Conservation (phyloP, 2,329 filamentous ascomycete species). For the Ophiostoma ips region DNA sequence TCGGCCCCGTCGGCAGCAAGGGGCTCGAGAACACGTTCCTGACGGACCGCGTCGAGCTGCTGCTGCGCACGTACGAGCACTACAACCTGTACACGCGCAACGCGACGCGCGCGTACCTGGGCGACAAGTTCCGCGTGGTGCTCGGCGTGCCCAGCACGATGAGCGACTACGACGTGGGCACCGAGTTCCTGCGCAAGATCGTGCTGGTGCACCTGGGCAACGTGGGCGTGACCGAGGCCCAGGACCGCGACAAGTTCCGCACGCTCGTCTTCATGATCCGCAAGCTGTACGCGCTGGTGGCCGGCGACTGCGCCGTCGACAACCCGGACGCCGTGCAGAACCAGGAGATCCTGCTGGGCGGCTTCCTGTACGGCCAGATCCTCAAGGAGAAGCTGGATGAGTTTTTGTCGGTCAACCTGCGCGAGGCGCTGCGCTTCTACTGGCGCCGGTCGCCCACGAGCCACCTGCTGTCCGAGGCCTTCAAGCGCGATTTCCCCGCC, state of each 20-base stretch:
- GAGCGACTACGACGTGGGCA: slow-evolving; percentile 77
- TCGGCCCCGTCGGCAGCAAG: slow-evolving; percentile 63
- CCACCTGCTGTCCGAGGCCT: slow-evolving; percentile 64
- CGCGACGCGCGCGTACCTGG: slow-evolving; percentile 74
- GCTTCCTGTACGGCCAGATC: slow-evolving; percentile 89
- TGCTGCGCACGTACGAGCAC: slow-evolving; percentile 84
- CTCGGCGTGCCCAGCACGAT: slow-evolving; percentile 72
- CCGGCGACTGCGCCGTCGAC: slow-evolving; percentile 83
- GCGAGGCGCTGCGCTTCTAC: slow-evolving; percentile 41
- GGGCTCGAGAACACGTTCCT: slow-evolving; percentile 81
- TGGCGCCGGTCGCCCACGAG: slow-evolving; percentile 43
- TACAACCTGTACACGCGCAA: slow-evolving; percentile 72
- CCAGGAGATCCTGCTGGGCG: slow-evolving; percentile 86
- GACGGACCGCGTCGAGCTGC: slow-evolving; percentile 82
- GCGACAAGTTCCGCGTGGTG: slow-evolving; percentile 80
- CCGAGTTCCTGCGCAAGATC: slow-evolving; percentile 79
- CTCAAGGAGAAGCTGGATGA: slow-evolving; percentile 91
- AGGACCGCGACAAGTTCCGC: slow-evolving; percentile 86
- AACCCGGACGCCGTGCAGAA: slow-evolving; percentile 95
- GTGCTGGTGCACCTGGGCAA: slow-evolving; percentile 87
- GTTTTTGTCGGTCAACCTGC: slow-evolving; percentile 49
- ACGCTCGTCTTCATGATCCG: slow-evolving; percentile 91
- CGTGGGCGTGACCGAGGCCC: slow-evolving; percentile 64
- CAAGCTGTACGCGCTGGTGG: slow-evolving; percentile 86
- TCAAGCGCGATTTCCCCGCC: slow-evolving; percentile 63